Conservation (phyloP, 441 rosid species). For the Lepidium campestre region DNA sequence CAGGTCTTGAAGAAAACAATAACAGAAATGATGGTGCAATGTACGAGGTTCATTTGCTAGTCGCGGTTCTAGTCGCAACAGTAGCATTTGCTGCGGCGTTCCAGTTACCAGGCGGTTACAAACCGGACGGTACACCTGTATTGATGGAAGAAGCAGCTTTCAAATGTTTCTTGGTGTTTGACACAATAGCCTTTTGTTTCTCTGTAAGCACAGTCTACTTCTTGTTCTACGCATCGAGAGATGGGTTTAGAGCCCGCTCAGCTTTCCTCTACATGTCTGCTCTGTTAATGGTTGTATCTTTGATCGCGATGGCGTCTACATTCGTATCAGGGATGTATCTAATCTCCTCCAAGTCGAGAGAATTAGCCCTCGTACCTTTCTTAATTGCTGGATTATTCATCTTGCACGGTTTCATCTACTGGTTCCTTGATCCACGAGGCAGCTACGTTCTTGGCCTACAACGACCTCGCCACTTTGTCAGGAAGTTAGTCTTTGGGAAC, state of each 20-base stretch:
- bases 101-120: conserved; percentile 29
- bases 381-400: conserved; percentile 19
- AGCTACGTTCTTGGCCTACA: conserved; percentile 22
- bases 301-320: conserved; percentile 28
- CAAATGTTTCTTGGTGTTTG: conserved; percentile 28
- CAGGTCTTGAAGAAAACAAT: background rate
- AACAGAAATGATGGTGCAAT: background rate
- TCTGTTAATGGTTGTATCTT: conserved; percentile 22
- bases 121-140: conserved; percentile 29
- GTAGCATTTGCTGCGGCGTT: conserved; percentile 36
- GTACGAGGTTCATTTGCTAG: conserved; percentile 25
- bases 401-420: conserved; percentile 18
- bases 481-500: conserved; percentile 15
- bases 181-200: conserved; percentile 35
- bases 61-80: conserved; percentile 36
- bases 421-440: conserved; percentile 38
- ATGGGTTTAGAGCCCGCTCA: conserved; percentile 21
- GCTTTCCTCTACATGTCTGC: conserved; percentile 24
- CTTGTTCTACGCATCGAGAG: conserved; percentile 25
- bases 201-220: conserved; percentile 24
- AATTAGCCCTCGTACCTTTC: conserved; percentile 17
- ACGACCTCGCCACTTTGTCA: background rate
- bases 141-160: conserved; percentile 18
- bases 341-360: conserved; percentile 11
- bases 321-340: conserved; percentile 34